Conservation (phyloP, 495 filamentous ascomycete genomes). For the Letharia lupina region DNA sequence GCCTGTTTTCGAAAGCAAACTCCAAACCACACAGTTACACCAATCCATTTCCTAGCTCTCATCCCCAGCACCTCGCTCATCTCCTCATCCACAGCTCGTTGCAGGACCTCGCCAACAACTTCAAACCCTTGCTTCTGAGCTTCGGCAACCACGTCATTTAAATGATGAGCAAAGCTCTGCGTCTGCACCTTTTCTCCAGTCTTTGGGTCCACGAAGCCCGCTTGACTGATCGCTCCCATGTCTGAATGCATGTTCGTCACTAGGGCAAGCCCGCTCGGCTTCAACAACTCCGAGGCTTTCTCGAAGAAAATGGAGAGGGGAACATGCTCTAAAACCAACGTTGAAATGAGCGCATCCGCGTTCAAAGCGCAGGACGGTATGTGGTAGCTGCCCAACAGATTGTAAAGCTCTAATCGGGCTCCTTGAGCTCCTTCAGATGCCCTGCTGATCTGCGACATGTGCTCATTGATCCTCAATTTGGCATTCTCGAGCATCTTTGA, state of each 20-base stretch:
- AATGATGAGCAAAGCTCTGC: constrained; percentile 50
- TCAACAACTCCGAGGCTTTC: constrained; percentile 40
- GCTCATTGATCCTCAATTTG: constrained; percentile 23
- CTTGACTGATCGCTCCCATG: constrained; percentile 56
- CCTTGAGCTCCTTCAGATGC: constrained; percentile 17
- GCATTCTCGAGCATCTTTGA: constrained; percentile 51
- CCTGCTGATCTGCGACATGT: neutral
- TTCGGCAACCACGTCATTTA: constrained; percentile 47
- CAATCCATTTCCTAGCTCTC: constrained; percentile 62
- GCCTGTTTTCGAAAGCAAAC: constrained; percentile 43
- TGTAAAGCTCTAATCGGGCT: constrained; percentile 25
- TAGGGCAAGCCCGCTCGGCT: constrained; percentile 45
- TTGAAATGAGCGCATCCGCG: constrained; percentile 48
- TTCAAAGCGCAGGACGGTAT: constrained; percentile 21
- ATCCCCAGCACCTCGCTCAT: constrained; percentile 44
- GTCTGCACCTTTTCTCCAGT: constrained; percentile 55
- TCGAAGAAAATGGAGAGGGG: constrained; percentile 50
- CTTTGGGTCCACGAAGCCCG: constrained; percentile 54
- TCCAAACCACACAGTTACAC: constrained; percentile 58
- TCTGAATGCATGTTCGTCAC: constrained; percentile 69
- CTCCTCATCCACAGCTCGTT: constrained; percentile 44
- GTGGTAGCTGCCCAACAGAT: constrained; percentile 29
- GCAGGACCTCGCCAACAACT: constrained; percentile 33
- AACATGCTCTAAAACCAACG: constrained; percentile 63
- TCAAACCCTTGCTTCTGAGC: constrained; percentile 47